phyloP scores from a whole-genome alignment of 192 early-diverging fungal genomes.

The Rhizophagus prolifer region DNA sequence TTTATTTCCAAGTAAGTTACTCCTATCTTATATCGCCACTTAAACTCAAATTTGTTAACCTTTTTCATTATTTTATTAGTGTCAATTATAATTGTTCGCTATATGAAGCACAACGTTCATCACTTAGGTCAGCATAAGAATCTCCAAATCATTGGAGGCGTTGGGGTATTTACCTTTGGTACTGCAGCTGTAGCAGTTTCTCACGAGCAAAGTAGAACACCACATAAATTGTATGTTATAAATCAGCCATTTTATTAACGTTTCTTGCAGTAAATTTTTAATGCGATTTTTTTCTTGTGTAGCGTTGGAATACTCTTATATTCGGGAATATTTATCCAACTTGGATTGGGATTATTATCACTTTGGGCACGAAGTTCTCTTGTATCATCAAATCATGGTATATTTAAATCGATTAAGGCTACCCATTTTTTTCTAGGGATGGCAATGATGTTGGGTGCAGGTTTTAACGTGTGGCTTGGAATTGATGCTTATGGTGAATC shows the following conservation, averaged over 20 bases:
- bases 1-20: conserved; percentile 4
- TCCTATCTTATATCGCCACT: neutral
- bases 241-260: neutral
- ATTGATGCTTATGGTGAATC: neutral
- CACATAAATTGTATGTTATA: conserved; percentile 12
- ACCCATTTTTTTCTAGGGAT: conserved; percentile 8
- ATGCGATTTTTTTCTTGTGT: neutral
- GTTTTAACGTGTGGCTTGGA: conserved; percentile 9
- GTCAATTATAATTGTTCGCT: conserved; percentile 25
- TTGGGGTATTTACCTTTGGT: conserved; percentile 20
- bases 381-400: conserved; percentile 23
- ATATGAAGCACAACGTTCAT: conserved; percentile 21
- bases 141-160: conserved; percentile 28
- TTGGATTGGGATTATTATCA: conserved; percentile 22
- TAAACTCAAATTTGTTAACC: neutral
- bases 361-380: neutral
- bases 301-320: conserved; percentile 26
- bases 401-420: conserved; percentile 12
- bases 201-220: neutral
- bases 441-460: neutral
- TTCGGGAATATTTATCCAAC: conserved; percentile 10
- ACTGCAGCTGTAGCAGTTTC: conserved; percentile 19
- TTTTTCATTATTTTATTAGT: conserved; percentile 10
- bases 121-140: conserved; percentile 12
- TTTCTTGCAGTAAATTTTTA: neutral